These are phyloP conservation scores for Claviceps purpurea DNA, from an alignment of 2,329 filamentous ascomycete species.

Conservation along the genomic window DNA sequence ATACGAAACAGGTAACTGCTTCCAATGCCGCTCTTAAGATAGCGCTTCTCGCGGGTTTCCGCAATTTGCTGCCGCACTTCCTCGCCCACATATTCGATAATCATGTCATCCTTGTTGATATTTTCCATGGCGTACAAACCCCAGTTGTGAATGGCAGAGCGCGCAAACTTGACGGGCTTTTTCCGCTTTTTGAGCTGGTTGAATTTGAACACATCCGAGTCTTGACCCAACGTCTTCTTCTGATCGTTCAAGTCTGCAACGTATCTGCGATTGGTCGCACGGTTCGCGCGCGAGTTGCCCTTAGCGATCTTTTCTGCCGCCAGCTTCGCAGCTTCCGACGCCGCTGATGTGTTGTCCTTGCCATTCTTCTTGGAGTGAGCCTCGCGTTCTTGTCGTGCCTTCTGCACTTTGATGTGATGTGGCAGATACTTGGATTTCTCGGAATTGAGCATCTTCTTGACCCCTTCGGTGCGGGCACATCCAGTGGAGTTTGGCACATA, in stretches of 20 bases:
- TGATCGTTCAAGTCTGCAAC: conserved; percentile 92
- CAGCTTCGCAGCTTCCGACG: conserved; percentile 58
- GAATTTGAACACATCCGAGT: conserved; percentile 88
- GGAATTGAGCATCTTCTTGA: conserved; percentile 89
- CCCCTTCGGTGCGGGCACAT: conserved; percentile 79
- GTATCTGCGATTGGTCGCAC: conserved; percentile 87
- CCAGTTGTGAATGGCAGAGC: conserved; percentile 98
- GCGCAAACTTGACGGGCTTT: conserved; percentile 95
- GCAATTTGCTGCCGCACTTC: conserved; percentile 94
- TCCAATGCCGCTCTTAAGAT: conserved; percentile 91
- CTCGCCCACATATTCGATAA: conserved; percentile 98
- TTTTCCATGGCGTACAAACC: conserved; percentile 96
- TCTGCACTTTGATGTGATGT: conserved; percentile 92
- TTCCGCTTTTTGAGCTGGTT: conserved; percentile 99
- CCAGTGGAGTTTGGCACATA: conserved; percentile 82
- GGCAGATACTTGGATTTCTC: conserved; percentile 98
- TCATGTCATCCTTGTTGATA: conserved; percentile 96
- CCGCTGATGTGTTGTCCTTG: conserved; percentile 51
- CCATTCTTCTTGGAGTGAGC: conserved; percentile 53
- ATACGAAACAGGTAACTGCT: conserved; percentile 97
- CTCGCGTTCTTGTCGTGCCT: conserved; percentile 81
- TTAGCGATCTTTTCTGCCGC: conserved; percentile 74
- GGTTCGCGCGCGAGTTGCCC: conserved; percentile 82
- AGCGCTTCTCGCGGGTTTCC: conserved; percentile 85
- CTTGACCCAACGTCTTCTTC: conserved; percentile 70